Evolutionary conservation across 1,284 basidiomycete species (phyloP), one percentile per base, ranked within the genome.

Genomic region (Lignosus rhinocerotis): DNA sequence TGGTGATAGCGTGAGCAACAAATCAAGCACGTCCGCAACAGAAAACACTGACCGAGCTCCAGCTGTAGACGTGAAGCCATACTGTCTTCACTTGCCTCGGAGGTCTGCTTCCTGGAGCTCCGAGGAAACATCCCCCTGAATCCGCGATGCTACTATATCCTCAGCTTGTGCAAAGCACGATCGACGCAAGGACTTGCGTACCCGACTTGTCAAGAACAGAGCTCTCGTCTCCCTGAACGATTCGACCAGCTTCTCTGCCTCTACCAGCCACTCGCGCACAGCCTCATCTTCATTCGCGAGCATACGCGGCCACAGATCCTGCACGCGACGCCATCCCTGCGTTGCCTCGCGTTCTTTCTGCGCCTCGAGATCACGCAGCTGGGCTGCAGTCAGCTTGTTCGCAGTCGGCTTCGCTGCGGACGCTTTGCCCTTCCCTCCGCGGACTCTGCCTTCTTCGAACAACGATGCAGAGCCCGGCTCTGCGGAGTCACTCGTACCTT

Each of bases 171-270:
- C 16, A 7, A 16, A 3, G 7, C 14, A 14, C 10, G 76, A 32
- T 72, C 73, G 80, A 82, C 49, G 12, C 41, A 53, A 9, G 9
- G 11, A 42, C 54, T 49, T 46, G 51, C 39, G 31, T 21, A n/a
- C 93, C 66, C 88, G 75, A 42, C 87, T 87, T 8, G 88, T 87
- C 61, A 88, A 80, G 69, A 96, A 98, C 62, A 98, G 72, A 59
- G 86, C 85, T 65, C 88, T 82, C 10, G 94, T 95, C 75, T 93
- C 86, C 48, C 95, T 80, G 75, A 95, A 98, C 67, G 86, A 88
- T 64, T 97, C 94, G 14, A 97, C 81, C 50, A 98, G 79, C 59
- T 86, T 90, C 65, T 92, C 90, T 0, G 94, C 93, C 66, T 93
- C 86, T 31, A 89, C 72, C 60, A 97, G 77, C 90, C 95, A 98